Evolutionary conservation across 345 rosid species (phyloP).

Genomic region (Lumnitzera racemosa): DNA sequence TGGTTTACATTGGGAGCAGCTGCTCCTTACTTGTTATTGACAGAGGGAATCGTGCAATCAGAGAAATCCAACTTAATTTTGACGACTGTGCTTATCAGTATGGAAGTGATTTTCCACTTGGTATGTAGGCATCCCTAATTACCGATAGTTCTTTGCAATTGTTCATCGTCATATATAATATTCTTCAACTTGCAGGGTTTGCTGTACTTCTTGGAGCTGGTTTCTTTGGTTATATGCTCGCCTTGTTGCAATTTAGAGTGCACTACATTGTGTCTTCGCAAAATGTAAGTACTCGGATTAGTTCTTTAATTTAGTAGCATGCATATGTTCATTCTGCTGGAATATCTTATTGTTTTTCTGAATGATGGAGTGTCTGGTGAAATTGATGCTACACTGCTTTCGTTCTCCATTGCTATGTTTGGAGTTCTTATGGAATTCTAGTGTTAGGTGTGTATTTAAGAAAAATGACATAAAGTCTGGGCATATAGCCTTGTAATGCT

Average conservation of each 20-base stretch:
- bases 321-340: background rate
- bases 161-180: slow-evolving; percentile 4
- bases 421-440: too few species aligned
- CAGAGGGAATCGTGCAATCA: slow-evolving; percentile 84
- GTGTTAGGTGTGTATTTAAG: too few species aligned
- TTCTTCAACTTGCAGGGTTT: slow-evolving; percentile 52
- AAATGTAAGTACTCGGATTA: slow-evolving; percentile 34
- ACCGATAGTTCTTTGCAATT: background rate
- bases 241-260: slow-evolving; percentile 77
- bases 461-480: too few species aligned
- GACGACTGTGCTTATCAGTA: slow-evolving; percentile 99
- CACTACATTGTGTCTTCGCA: slow-evolving; percentile 63
- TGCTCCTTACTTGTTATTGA: slow-evolving; percentile 93
- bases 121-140: slow-evolving; percentile 23
- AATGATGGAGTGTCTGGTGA: too few species aligned
- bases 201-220: slow-evolving; percentile 97
- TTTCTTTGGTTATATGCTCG: slow-evolving; percentile 92
- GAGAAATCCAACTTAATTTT: slow-evolving; percentile 96
- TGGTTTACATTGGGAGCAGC: slow-evolving; percentile 93
- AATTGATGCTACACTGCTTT: too few species aligned
- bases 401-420: too few species aligned
- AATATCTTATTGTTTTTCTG: too few species aligned
- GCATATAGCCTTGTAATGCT: too few species aligned
- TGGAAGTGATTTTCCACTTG: slow-evolving; percentile 89
- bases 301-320: background rate